phyloP scores from a whole-genome alignment of 441 rosid genomes.

The Gossypium lobatum region DNA sequence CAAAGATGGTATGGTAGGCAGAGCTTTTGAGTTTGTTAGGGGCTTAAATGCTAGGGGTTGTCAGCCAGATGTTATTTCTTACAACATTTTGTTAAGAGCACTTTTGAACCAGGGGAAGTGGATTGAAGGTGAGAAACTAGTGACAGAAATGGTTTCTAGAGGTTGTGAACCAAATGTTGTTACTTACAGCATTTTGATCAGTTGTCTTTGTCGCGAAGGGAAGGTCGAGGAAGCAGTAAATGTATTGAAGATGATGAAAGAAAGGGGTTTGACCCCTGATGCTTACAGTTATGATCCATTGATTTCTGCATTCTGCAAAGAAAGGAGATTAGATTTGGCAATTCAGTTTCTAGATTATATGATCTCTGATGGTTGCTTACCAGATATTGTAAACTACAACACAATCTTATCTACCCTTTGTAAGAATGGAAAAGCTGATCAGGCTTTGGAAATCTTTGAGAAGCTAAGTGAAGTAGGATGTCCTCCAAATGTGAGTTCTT shows the following conservation, averaged over 20 bases:
- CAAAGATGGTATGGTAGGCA: conserved; percentile 49
- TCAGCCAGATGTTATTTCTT: conserved; percentile 58
- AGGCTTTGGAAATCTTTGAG: conserved; percentile 62
- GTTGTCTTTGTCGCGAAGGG: conserved; percentile 58
- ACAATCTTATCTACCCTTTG: conserved; percentile 61
- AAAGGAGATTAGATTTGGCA: conserved; percentile 66
- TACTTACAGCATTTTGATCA: conserved; percentile 70
- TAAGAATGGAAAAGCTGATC: conserved; percentile 56
- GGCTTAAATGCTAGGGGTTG: conserved; percentile 45
- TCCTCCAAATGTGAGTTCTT: conserved; percentile 63
- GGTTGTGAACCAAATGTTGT: conserved; percentile 60
- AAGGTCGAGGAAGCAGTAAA: conserved; percentile 52
- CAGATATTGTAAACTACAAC: conserved; percentile 71
- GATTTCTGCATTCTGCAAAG: conserved; percentile 67
- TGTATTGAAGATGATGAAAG: conserved; percentile 49
- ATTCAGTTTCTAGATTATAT: conserved; percentile 57
- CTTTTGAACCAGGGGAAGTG: conserved; percentile 58
- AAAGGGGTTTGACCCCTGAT: conserved; percentile 60
- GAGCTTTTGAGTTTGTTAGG: conserved; percentile 47
- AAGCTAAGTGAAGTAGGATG: conserved; percentile 62
- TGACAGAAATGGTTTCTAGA: conserved; percentile 51
- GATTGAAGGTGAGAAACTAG: conserved; percentile 59
- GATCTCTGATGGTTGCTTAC: conserved; percentile 76
- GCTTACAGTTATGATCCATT: conserved; percentile 75
- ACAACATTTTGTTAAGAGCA: conserved; percentile 53